Percentiles rank a stretch among this genome's conserved stretches.
These are phyloP conservation scores for Aspergillus steynii DNA, from an alignment of 495 filamentous ascomycete species.

Conservation along the genomic window DNA sequence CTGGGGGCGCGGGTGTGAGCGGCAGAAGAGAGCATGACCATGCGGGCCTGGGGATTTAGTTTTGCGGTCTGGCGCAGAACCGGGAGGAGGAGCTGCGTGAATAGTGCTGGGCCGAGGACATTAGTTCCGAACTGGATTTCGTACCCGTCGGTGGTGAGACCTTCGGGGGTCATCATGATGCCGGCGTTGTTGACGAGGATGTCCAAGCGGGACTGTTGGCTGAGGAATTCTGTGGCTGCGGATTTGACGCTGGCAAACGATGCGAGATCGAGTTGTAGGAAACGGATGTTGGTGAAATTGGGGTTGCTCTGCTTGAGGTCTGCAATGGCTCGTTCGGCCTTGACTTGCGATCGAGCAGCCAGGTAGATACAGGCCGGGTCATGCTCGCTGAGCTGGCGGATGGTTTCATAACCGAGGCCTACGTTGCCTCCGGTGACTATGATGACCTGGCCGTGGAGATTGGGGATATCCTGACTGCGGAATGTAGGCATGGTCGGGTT, in stretches of 20 bases:
- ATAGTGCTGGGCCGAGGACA: constrained; percentile 60
- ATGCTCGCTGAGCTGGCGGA: background rate
- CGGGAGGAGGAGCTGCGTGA: constrained; percentile 52
- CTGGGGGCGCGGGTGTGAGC: constrained; percentile 37
- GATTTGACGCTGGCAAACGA: constrained; percentile 36
- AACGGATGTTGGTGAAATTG: background rate
- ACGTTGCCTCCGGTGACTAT: background rate
- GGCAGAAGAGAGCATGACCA: constrained; percentile 37
- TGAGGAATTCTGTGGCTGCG: constrained; percentile 33
- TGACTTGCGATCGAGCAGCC: background rate
- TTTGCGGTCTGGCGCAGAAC: constrained; percentile 38
- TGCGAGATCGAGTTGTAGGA: constrained; percentile 29
- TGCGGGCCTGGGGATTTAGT: constrained; percentile 25
- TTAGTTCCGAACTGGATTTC: constrained; percentile 66
- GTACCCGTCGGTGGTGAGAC: constrained; percentile 54
- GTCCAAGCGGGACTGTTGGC: constrained; percentile 42
- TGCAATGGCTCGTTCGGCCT: background rate
- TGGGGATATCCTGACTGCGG: background rate
- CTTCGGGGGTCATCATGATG: constrained; percentile 52
- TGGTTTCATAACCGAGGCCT: background rate
- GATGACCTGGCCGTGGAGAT: background rate
- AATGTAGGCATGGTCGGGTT: too few relatives aligned
- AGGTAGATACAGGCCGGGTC: background rate
- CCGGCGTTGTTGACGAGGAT: constrained; percentile 65
- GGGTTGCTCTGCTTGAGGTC: background rate